Percentiles rank a stretch among this genome's conserved stretches.
phyloP scores from a whole-genome alignment of 78 protist genomes.

The Anaeramoeba ignava region DNA sequence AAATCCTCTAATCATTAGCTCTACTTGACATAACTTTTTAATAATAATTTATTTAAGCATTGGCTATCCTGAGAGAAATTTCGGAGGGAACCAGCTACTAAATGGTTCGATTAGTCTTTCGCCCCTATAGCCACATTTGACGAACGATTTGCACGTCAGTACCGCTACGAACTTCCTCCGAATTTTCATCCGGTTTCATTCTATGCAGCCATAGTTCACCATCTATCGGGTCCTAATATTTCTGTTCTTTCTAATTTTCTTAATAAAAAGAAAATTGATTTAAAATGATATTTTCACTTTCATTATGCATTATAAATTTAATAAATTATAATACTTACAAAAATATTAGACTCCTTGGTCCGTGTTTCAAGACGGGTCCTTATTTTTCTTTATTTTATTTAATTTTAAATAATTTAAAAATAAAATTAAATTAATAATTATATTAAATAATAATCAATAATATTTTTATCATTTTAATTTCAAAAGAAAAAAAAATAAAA shows the following conservation, averaged over 20 bases:
- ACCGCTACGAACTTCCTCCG: slow-evolving; percentile 74
- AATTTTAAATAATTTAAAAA: slow-evolving; percentile 9
- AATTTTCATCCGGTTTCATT: slow-evolving; percentile 40
- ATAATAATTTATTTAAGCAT: slow-evolving; percentile 11
- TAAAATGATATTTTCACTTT: slow-evolving; percentile 30
- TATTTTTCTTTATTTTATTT: slow-evolving; percentile 29
- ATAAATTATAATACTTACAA: slow-evolving; percentile 48
- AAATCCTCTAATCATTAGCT: slow-evolving; percentile 67
- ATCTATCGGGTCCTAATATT: slow-evolving; percentile 10
- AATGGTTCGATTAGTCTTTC: slow-evolving; percentile 81
- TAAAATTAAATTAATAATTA: slow-evolving; percentile 23
- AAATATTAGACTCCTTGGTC: slow-evolving; percentile 82
- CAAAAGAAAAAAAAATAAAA: background rate
- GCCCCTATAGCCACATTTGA: slow-evolving; percentile 79
- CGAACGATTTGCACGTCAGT: slow-evolving; percentile 84
- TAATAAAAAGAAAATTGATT: background rate
- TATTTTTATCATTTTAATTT: too few species aligned
- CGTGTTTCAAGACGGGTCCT: slow-evolving; percentile 88
- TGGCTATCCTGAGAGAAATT: slow-evolving; percentile 76
- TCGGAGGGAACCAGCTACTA: slow-evolving; percentile 89
- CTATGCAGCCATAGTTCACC: slow-evolving; percentile 4
- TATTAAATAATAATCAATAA: too few species aligned
- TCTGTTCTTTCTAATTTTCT: background rate
- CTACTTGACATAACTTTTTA: slow-evolving; percentile 45
- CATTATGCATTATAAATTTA: slow-evolving; percentile 43